Evolutionary conservation across 805 yeast genomes (phyloP).

Genomic region (Zygoascus tannicola): DNA sequence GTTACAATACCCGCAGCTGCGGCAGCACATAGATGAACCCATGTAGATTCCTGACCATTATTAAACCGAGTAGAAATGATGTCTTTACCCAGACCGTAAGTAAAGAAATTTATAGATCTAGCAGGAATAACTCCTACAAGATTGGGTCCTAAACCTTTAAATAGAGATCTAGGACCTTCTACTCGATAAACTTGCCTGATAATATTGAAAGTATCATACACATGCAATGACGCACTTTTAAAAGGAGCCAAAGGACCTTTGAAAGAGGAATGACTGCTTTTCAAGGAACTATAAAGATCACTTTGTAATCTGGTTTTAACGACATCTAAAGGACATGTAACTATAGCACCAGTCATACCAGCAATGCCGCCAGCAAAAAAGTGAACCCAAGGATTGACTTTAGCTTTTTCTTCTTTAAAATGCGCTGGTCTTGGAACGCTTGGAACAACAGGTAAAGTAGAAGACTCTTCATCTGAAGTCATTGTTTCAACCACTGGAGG

Average conservation of each 20-base stretch:
- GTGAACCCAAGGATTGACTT: constrained; percentile 41
- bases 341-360: constrained; percentile 95
- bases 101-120: constrained; percentile 89
- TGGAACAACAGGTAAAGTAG: constrained; percentile 20
- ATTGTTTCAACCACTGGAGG: constrained; percentile 14
- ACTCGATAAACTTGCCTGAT: constrained; percentile 53
- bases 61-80: constrained; percentile 56
- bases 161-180: constrained; percentile 82
- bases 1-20: constrained; percentile 89
- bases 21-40: constrained; percentile 81
- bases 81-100: constrained; percentile 90
- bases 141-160: constrained; percentile 94
- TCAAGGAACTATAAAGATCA: constrained; percentile 46
- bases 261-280: constrained; percentile 8
- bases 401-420: constrained; percentile 12
- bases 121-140: constrained; percentile 98
- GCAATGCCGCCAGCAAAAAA: constrained; percentile 52
- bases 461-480: constrained; percentile 19
- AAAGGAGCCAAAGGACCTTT: constrained; percentile 25
- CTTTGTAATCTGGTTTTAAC: constrained; percentile 93
- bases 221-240: constrained; percentile 54
- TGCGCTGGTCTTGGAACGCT: constrained; percentile 13
- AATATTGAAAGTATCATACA: constrained; percentile 72
- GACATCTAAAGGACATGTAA: constrained; percentile 91
- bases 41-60: constrained; percentile 67